Evolutionary conservation across 2,329 filamentous ascomycete genomes (phyloP).

Genomic region (Talaromyces amestolkiae): DNA sequence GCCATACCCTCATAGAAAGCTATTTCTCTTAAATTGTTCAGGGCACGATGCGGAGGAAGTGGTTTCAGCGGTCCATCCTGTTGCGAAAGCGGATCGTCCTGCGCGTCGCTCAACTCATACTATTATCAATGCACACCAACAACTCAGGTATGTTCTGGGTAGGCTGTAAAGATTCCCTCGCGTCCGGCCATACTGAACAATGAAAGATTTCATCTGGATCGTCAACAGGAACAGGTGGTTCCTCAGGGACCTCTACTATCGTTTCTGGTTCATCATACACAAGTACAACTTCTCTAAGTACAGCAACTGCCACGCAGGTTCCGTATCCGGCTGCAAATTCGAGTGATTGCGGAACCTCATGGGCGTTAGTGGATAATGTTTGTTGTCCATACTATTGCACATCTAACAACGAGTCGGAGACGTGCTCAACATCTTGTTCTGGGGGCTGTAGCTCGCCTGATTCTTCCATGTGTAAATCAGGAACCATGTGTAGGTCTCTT

Average conservation of each 20-base stretch:
- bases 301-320: conserved; percentile 6
- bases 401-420: conserved; percentile 16
- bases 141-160: neutral
- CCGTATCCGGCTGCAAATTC: conserved; percentile 10
- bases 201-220: neutral
- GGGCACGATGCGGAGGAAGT: conserved; percentile 12
- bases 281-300: neutral
- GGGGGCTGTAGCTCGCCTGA: conserved; percentile 9
- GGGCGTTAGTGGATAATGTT: conserved; percentile 15
- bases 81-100: conserved; percentile 8
- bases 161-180: neutral
- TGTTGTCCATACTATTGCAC: conserved; percentile 16
- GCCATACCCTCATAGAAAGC: neutral
- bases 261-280: conserved; percentile 8
- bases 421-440: conserved; percentile 7
- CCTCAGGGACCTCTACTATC: neutral
- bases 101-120: conserved; percentile 1
- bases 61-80: conserved; percentile 2
- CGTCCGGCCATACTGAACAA: neutral
- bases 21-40: neutral
- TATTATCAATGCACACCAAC: conserved; percentile 16
- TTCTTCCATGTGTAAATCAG: conserved; percentile 17
- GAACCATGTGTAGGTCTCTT: conserved; percentile 12
- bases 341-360: conserved; percentile 9
- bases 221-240: neutral